Base-by-base conservation (phyloP, 495 filamentous ascomycete species). In the Aspergillus coremiiformis region DNA sequence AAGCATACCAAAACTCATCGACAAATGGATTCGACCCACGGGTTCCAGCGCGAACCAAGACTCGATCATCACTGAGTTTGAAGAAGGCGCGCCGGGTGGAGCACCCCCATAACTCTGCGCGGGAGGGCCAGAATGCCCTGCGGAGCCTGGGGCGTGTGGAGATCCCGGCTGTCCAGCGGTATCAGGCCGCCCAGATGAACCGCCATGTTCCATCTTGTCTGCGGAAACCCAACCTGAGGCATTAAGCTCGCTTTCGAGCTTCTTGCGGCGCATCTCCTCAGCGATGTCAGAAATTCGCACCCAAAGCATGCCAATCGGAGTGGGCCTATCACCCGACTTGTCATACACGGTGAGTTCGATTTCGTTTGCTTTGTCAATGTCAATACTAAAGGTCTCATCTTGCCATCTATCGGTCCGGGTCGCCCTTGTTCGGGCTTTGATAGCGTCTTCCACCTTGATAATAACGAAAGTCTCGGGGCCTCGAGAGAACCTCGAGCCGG, bases 321-420 rank as follows among this genome's bases (percentile, higher is more conserved):
- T 79, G 2, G 91, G 85, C 58, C 94, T 86, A 52, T 95, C 90
- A 56, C 86, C 84, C 7, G 78, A 69, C 70, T 95, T 96, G 63
- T 99, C 93, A 66, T 97, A 99, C 26, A 97, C 92, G 0, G 89
- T 96, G 39, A 99, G 78, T 65, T 99, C 93, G 47, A 99, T 86
- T 69, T 99, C 93, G 66, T 99, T 96, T 45, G 94, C 93, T 72
- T 96, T 96, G 60, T 99, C 94, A 39, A 97, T 90, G 54, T 90
- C 86, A 51, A 97, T 82, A 42, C 82, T 88, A 64, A 96, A 93
- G 20, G 82, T 77, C 67, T 99, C 93, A 60, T 90, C 86, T 51
- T 89, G 78, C 92, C 92, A 99, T 63, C 80, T 82, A 66, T 97
- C 93, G 54, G 77, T 91, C 41, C 93, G 77, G 22, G 92, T 89